Evolutionary conservation across 2,329 filamentous ascomycete species (phyloP), one percentile per base, ranked within the genome.

Genomic region (Orbilia oligospora): DNA sequence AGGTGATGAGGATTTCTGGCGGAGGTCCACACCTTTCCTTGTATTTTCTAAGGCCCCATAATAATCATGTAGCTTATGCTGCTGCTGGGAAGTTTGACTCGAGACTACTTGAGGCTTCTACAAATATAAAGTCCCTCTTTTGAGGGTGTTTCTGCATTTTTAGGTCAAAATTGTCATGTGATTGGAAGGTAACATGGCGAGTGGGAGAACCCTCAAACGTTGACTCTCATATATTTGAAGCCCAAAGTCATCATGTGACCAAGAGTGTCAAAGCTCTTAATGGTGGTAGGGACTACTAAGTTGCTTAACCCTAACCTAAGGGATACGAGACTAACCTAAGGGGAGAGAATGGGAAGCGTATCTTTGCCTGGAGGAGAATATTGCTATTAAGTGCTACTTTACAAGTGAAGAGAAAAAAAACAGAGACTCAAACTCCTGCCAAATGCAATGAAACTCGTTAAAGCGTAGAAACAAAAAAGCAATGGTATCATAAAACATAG

Each of bases 401-500:
- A 67, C 48, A 67, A 9, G 44, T 38, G 53, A 12, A 56, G 10
- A 36, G 55, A 5, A 64, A 16, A 36, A 20, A 48, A 73, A 68
- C 58, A n/a, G n/a, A n/a, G 5, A 55, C 27, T 65, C 18, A 18
- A 69, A 75, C 71, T 63, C 71, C 71, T 49, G 61, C 46, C 41
- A 51, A 36, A 49, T 48, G 64, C 71, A 63, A 71, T 63, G 9
- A 1, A 51, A 24, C 9, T 27, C 55, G 30, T 12, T 24, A 41
- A 61, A 46, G 22, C n/a, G 49, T 27, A 48, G 46, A 30, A 61
- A 22, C 10, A 55, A 27, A 68, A n/a, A 75, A 69, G 36, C 58
- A 51, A 55, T 75, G 71, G 51, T 68, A 68, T 75, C 71, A 38
- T 75, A 8, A 41, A 27, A 33, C 66, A 24, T 36, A n/a, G n/a